Conservation (phyloP, 352 stramenopile species). For the Halophytophthora polymorphica region DNA sequence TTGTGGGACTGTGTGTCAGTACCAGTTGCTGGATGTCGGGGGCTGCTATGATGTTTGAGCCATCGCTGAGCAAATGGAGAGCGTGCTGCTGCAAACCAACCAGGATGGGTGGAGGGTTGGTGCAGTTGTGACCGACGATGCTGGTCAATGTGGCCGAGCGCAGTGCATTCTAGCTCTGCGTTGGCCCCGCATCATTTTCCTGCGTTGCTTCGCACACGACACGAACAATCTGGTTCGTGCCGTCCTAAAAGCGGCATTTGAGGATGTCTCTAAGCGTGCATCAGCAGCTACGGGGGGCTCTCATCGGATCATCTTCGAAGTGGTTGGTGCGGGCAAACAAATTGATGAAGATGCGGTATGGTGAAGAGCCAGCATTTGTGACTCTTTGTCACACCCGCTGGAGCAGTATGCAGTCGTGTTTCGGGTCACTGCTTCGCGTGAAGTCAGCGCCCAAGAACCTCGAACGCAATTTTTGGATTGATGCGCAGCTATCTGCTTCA, state of each 20-base stretch:
- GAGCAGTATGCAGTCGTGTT: conserved; percentile 9
- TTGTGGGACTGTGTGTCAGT: no score
- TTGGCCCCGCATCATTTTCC: background rate
- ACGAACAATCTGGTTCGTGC: conserved; percentile 8
- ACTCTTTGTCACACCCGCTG: conserved; percentile 3
- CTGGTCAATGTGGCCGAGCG: conserved; percentile 3
- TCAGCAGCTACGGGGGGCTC: background rate
- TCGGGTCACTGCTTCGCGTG: conserved; percentile 6
- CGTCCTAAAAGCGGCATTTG: background rate
- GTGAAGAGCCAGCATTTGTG: background rate
- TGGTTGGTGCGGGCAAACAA: background rate
- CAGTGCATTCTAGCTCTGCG: conserved; percentile 1
- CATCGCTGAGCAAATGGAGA: no score
- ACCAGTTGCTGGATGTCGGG: no score
- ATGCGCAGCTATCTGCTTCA: background rate
- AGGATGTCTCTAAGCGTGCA: background rate
- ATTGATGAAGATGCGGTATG: background rate
- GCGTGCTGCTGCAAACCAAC: no score
- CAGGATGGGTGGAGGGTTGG: no score
- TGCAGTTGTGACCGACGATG: background rate
- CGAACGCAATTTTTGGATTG: background rate
- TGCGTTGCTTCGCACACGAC: conserved; percentile 3
- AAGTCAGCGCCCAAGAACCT: background rate
- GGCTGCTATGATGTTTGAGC: no score
- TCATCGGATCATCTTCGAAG: conserved; percentile 4